These are phyloP conservation scores for Escovopsis weberi DNA, from an alignment of 2,329 filamentous ascomycete species.

Conservation along the genomic window DNA sequence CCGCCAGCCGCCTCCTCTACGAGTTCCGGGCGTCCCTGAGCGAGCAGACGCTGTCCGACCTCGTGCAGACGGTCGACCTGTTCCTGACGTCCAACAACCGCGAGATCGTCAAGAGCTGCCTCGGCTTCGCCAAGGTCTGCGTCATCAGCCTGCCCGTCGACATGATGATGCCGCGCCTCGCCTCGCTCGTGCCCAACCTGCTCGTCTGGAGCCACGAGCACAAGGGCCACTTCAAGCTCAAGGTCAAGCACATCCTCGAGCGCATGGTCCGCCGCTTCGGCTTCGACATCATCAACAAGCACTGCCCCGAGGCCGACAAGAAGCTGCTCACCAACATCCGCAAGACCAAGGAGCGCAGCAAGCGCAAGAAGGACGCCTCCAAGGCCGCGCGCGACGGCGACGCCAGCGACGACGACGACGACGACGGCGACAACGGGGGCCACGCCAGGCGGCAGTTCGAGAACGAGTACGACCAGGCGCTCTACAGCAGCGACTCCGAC, in stretches of 20 bases:
- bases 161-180: constrained; percentile 64
- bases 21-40: constrained; percentile 66
- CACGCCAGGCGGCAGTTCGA: constrained; percentile 50
- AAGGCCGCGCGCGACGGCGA: constrained; percentile 43
- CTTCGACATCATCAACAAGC: constrained; percentile 60
- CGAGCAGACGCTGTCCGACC: constrained; percentile 57
- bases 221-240: constrained; percentile 90
- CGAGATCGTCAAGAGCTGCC: constrained; percentile 85
- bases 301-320: constrained; percentile 72
- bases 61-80: constrained; percentile 89
- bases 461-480: constrained; percentile 89
- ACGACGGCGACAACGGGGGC: constrained; percentile 34
- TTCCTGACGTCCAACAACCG: constrained; percentile 95
- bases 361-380: constrained; percentile 68
- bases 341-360: constrained; percentile 82
- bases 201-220: constrained; percentile 97
- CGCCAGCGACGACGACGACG: constrained; percentile 35
- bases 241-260: constrained; percentile 96
- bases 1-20: constrained; percentile 82
- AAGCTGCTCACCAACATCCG: constrained; percentile 91
- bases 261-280: constrained; percentile 87
- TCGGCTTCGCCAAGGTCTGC: constrained; percentile 95
- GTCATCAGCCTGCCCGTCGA: constrained; percentile 71
- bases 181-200: constrained; percentile 69
- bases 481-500: constrained; percentile 66